Conservation (phyloP, 1,139 yeast species). For the Lodderomyces parapsilosis region DNA sequence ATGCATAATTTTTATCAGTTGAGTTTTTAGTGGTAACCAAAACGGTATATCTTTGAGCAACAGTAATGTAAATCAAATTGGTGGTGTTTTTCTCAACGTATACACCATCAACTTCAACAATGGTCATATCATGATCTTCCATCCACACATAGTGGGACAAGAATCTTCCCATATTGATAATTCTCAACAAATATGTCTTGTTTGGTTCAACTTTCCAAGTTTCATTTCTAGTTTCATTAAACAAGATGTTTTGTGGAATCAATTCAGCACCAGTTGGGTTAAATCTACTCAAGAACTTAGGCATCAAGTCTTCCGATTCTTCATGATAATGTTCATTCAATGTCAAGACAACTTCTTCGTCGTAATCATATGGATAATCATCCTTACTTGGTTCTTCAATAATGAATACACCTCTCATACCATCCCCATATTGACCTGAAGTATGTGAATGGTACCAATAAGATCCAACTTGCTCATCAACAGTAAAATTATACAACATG, state of each 20-base stretch:
- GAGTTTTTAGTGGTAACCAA: conserved; percentile 53
- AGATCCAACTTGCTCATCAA: conserved; percentile 66
- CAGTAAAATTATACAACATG: conserved; percentile 62
- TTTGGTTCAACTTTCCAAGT: conserved; percentile 59
- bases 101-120: conserved; percentile 76
- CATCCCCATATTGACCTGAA: conserved; percentile 76
- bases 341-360: conserved; percentile 58
- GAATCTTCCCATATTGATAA: conserved; percentile 67
- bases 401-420: conserved; percentile 67
- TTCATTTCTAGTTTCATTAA: conserved; percentile 62
- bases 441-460: conserved; percentile 87
- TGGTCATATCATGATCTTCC: conserved; percentile 65
- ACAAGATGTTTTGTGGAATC: conserved; percentile 62
- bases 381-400: conserved; percentile 51
- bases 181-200: conserved; percentile 61
- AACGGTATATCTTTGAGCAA: conserved; percentile 71
- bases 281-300: conserved; percentile 54
- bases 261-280: conserved; percentile 88
- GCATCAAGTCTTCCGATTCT: conserved; percentile 42
- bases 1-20: conserved; percentile 52
- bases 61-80: conserved; percentile 60
- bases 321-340: conserved; percentile 65
- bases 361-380: conserved; percentile 56
- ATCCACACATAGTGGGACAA: conserved; percentile 68
- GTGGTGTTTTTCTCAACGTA: conserved; percentile 57